Evolutionary conservation across 2,329 filamentous ascomycete species (phyloP).

Genomic region (Aspergillus hortae): DNA sequence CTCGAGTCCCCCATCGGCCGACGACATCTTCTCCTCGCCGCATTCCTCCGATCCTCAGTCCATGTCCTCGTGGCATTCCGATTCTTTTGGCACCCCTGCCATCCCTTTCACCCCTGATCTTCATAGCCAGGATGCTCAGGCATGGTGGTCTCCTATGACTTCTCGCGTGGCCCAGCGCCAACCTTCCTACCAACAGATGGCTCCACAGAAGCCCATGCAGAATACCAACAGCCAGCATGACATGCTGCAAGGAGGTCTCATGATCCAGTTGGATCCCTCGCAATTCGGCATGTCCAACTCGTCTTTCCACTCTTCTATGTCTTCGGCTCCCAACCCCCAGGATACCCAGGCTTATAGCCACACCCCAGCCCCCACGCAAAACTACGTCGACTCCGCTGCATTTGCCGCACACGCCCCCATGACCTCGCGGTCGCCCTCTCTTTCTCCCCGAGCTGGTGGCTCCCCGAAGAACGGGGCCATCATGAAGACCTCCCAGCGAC

Average conservation of each 20-base stretch:
- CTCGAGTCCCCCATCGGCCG: slow-evolving; percentile 34
- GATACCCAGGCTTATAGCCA: slow-evolving; percentile 15
- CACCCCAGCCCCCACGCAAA: slow-evolving; percentile 17
- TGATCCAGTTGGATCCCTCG: slow-evolving; percentile 37
- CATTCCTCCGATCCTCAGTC: slow-evolving; percentile 38
- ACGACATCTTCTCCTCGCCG: slow-evolving; percentile 38
- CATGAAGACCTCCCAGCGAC: slow-evolving; percentile 31
- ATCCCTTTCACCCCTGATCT: slow-evolving; percentile 40
- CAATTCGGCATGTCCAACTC: slow-evolving; percentile 34
- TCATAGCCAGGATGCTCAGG: slow-evolving; percentile 33
- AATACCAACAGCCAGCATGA: slow-evolving; percentile 27
- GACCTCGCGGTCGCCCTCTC: slow-evolving; percentile 34
- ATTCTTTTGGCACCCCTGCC: slow-evolving; percentile 33
- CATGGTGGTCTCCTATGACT: slow-evolving; percentile 41
- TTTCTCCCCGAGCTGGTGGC: slow-evolving; percentile 33
- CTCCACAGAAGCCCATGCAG: slow-evolving; percentile 32
- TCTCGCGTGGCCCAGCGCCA: slow-evolving; percentile 33
- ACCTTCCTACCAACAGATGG: slow-evolving; percentile 33
- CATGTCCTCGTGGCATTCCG: slow-evolving; percentile 41
- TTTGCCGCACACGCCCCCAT: slow-evolving; percentile 27
- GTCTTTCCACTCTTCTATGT: slow-evolving; percentile 25
- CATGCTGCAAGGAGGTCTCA: slow-evolving; percentile 37
- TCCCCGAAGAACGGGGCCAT: slow-evolving; percentile 29
- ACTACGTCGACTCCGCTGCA: slow-evolving; percentile 25
- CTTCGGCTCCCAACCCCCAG: slow-evolving; percentile 13